Base-by-base conservation (phyloP, 768 basidiomycete genomes). In the Baorangia bicolor region DNA sequence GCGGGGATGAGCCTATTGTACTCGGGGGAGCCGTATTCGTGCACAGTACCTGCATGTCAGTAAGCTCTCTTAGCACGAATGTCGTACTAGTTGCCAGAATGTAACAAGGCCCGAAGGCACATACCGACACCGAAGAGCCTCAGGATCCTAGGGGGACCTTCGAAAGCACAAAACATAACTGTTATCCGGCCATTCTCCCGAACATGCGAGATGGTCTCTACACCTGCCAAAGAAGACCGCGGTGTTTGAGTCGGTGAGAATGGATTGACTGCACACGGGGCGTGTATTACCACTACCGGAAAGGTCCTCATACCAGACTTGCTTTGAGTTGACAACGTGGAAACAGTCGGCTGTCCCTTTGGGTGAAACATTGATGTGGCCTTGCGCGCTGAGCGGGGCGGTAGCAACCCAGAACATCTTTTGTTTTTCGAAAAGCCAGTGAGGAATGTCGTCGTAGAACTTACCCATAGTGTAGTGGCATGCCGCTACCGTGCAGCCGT, bases 241-340 rank as follows among this genome's bases (percentile, higher is more conserved):
- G 45, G 10, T 25, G n/a, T 14, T 21, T 28, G 5, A 11, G 21
- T 49, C 35, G 45, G 42, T 21, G 13, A 23, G 23, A 23, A 41
- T 2, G 41, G 18, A 7, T 14, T 14, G 5, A 13, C 8, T 14
- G 16, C 12, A 23, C 4, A 20, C 3, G 30, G 44, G n/a, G 16
- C 27, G 42, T 21, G 18, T 69, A 73, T 38, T 59, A 84, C 87
- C 87, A 57, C 84, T 84, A 8, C 88, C 88, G 7, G 81, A 79
- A 31, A 88, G 73, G 65, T 90, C 87, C 59, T 89, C 84, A 62
- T 90, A 90, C 86, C 86, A 90, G 8, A 86, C 85, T 51, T 70
- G 74, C 47, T 73, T 78, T 9, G 78, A 68, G 56, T 83, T 74
- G 21, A 80, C 75, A 44, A 88, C 66, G 58, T 84, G 85, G 65